Evolutionary conservation across 176 grass and related monocot species (phyloP), one percentile per base, ranked within the genome.

Genomic region (Cenchrus purpureus): DNA sequence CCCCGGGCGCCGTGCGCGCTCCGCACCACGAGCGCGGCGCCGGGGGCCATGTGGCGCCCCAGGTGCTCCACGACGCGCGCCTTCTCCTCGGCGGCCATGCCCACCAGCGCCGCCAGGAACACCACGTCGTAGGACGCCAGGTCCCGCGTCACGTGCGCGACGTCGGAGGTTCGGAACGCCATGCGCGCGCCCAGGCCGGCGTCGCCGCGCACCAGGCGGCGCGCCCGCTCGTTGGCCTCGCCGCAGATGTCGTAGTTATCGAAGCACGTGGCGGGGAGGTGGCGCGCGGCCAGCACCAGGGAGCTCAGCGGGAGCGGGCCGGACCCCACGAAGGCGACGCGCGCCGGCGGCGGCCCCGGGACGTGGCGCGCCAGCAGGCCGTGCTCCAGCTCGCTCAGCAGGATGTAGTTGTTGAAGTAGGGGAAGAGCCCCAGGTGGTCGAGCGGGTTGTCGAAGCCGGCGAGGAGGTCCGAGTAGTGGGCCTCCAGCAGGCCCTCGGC

Each of bases 61-160:
- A 98, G 89, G 86, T 96, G 97, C n/a, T 85, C 91, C 4, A 98
- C 71, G 5, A 94, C 83, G 8, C 74, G 86, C 11, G 37, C 77
- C 88, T 98, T 98, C 54, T 92, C 93, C 55, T 94, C 93, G n/a
- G 62, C 56, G 6, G 80, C 88, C 76, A 95, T 83, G 40, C 97
- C 93, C 8, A 98, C 97, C 42, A 98, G 91, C 14, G 97, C 97
- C 4, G 97, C 97, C 59, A 98, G 87, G 93, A 98, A 98, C n/a
- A 98, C 93, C 10, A 84, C 93, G 75, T 98, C 95, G 68, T 91
- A 95, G 1, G 29, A 12, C 0, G 74, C 65, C 15, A 97, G 10
- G 0, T 82, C 95, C 1, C 57, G 17, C 20, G 87, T 84, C 14
- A 92, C 82, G 62, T 58, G 46, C 16, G 90, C 65, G 11, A 97